phyloP scores from a whole-genome alignment of 192 early-diverging fungal genomes.

The Gaertneriomyces semiglobifer region DNA sequence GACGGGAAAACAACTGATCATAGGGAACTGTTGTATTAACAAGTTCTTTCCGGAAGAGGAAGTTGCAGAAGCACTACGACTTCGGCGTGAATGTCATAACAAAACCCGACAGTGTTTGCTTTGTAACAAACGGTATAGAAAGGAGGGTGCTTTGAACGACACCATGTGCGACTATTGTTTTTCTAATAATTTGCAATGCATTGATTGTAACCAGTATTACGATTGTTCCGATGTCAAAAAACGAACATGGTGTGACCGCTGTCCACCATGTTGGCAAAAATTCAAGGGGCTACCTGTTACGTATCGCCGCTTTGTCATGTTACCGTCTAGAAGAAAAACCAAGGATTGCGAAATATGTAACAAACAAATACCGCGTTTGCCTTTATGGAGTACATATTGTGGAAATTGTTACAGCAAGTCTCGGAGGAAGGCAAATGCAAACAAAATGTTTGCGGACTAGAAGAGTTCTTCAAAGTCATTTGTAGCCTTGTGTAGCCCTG shows the following conservation, averaged over 20 bases:
- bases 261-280: neutral
- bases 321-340: too few relatives aligned
- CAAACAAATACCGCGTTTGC: too few relatives aligned
- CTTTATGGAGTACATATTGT: too few relatives aligned
- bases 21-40: slow-evolving; percentile 15
- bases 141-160: slow-evolving; percentile 2
- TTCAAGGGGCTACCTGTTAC: neutral
- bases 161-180: slow-evolving; percentile 7
- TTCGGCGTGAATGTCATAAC: neutral
- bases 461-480: too few relatives aligned
- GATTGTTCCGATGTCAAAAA: neutral
- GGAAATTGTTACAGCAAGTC: too few relatives aligned
- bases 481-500: too few relatives aligned
- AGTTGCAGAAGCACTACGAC: neutral
- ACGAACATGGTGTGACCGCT: neutral
- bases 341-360: too few relatives aligned
- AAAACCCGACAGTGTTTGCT: slow-evolving; percentile 4
- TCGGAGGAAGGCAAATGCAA: too few relatives aligned
- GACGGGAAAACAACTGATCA: neutral
- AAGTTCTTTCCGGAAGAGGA: slow-evolving; percentile 11
- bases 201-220: neutral
- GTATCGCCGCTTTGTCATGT: too few relatives aligned
- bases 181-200: neutral
- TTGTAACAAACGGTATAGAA: slow-evolving; percentile 12
- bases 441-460: too few relatives aligned